These are phyloP conservation scores for Helotiales sp. DNA, from an alignment of 2,329 filamentous ascomycete genomes.

Conservation along the genomic window DNA sequence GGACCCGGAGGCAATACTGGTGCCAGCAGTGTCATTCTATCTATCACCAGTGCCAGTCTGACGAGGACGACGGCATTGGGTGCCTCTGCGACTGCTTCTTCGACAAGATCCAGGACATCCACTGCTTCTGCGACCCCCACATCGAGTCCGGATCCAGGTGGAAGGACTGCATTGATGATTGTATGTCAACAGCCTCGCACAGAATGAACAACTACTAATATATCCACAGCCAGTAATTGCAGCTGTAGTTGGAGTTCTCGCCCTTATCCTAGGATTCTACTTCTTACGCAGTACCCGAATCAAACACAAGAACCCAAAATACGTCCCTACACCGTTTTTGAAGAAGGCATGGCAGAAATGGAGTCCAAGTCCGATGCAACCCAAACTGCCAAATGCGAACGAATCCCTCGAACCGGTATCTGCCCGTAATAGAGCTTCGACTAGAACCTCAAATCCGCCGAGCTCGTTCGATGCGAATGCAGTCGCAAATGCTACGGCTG, in stretches of 20 bases:
- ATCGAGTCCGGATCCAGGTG: neutral
- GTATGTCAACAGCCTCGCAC: constrained; percentile 9
- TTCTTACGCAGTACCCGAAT: constrained; percentile 48
- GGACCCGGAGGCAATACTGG: neutral
- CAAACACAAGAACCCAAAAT: constrained; percentile 53
- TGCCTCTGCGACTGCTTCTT: constrained; percentile 2
- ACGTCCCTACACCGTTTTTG: constrained; percentile 54
- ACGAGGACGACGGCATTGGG: neutral
- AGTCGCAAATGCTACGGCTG: constrained; percentile 29
- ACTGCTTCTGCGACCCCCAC: constrained; percentile 14
- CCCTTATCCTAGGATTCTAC: constrained; percentile 29
- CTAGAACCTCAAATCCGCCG: constrained; percentile 20
- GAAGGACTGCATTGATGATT: constrained; percentile 10
- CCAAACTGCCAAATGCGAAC: constrained; percentile 40
- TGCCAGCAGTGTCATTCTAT: neutral
- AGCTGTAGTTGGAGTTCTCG: constrained; percentile 30
- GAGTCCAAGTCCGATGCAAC: constrained; percentile 43
- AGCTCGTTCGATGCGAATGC: constrained; percentile 25
- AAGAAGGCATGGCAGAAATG: constrained; percentile 58
- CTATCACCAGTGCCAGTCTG: neutral
- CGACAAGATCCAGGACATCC: constrained; percentile 4
- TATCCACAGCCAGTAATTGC: constrained; percentile 16
- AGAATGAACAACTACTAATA: neutral
- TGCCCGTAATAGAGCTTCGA: constrained; percentile 26
- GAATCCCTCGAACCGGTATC: constrained; percentile 48